Evolutionary conservation across 2,329 filamentous ascomycete genomes (phyloP).

Genomic region (Alternaria longipes): DNA sequence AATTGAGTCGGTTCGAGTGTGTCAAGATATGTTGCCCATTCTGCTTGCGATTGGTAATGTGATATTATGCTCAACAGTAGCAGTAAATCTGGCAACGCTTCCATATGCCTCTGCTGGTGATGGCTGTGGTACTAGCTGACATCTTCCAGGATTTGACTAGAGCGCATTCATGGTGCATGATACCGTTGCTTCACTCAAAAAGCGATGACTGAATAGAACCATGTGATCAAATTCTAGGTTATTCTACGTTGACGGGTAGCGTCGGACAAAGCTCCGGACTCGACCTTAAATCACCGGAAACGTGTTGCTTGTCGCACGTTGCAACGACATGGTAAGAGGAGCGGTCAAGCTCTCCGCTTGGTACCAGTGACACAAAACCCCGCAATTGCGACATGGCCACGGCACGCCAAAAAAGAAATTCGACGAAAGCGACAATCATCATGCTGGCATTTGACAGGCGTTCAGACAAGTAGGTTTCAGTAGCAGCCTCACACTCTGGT

Average conservation of each 20-base stretch:
- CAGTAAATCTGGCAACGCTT: too few species aligned
- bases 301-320: background rate
- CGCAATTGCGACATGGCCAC: slow-evolving; percentile 13
- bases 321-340: slow-evolving; percentile 8
- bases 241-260: slow-evolving; percentile 6
- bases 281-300: background rate
- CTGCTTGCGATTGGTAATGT: too few species aligned
- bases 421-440: background rate
- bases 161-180: too few species aligned
- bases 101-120: too few species aligned
- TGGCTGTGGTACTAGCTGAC: too few species aligned
- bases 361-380: slow-evolving; percentile 3
- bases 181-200: too few species aligned
- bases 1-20: slow-evolving; percentile 31
- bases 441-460: background rate
- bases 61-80: too few species aligned
- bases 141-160: background rate
- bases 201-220: background rate
- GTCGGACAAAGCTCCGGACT: slow-evolving; percentile 1
- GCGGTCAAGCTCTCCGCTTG: slow-evolving; percentile 17
- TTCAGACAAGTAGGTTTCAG: background rate
- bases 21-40: background rate
- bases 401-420: background rate
- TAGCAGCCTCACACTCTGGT: background rate
- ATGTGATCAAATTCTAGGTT: background rate